Evolutionary conservation across 805 yeast genomes (phyloP), one percentile per base, ranked within the genome.

Genomic region (Vanderwaltozyma yarrowii): DNA sequence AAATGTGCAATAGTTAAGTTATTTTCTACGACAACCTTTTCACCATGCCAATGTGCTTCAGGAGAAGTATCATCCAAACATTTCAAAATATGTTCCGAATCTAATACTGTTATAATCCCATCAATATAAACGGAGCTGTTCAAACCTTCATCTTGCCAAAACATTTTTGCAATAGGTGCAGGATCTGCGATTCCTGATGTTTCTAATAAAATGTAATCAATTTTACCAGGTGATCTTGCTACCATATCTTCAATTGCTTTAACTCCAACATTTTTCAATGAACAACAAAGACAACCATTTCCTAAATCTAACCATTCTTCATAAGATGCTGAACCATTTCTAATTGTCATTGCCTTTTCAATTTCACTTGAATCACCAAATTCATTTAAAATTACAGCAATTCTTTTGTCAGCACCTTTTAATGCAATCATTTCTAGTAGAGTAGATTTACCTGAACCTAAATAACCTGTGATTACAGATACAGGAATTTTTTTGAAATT

Each of bases 181-280:
- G 98, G 98, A 54, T 92, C 97, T 0, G 98, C 98, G 13, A 92
- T 71, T 0, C 98, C 98, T 0, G 95, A 86, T 0, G 98, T 92
- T 55, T 92, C 98, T 37, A 92, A 64, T 18, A 92, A 58, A n/a
- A 92, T 87, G 54, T 89, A 82, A 60, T 92, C 98, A 36, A 89
- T 87, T 36, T 71, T 71, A 24, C 75, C 79, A 6, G 78, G 80
- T 24, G 79, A 71, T 37, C 78, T 71, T 23, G 76, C 79, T 43
- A 89, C 78, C 48, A 92, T 71, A 40, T 84, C 74, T 58, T 92
- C 98, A 38, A 92, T 87, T 0, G 98, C 98, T 30, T 81, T 70
- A 1, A 92, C 96, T 4, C 98, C 98, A 39, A 79, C 82, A 57
- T 88, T 96, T 55, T 86, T 87, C 25, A 94, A 95, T 0, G 97